Conservation (phyloP, 441 rosid species). For the Gossypium lobatum region DNA sequence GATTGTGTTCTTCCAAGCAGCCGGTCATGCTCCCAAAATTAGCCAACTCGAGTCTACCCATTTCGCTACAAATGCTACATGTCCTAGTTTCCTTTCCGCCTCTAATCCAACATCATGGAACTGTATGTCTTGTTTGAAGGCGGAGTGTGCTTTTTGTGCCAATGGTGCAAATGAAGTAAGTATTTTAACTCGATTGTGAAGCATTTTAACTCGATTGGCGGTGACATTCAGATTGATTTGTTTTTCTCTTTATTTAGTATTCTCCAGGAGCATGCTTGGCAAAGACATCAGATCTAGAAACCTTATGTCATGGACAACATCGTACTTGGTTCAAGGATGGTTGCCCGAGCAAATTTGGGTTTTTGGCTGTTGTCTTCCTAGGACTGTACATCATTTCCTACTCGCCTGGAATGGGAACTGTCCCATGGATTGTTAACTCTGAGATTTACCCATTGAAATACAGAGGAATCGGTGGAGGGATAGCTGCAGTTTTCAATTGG, state of each 20-base stretch:
- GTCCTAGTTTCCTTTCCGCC: constrained; percentile 34
- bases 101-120: constrained; percentile 39
- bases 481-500: constrained; percentile 83
- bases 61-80: constrained; percentile 59
- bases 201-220: no score
- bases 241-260: constrained; percentile 23
- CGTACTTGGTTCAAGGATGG: constrained; percentile 58
- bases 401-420: constrained; percentile 89
- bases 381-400: constrained; percentile 62
- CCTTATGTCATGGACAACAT: constrained; percentile 24
- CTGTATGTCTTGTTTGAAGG: constrained; percentile 67
- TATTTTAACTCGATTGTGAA: background rate
- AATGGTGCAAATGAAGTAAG: constrained; percentile 32
- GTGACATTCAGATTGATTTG: background rate
- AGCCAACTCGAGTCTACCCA: constrained; percentile 30
- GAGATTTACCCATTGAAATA: constrained; percentile 82
- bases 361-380: constrained; percentile 49
- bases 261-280: constrained; percentile 72
- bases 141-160: constrained; percentile 61
- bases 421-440: constrained; percentile 85
- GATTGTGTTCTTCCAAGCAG: constrained; percentile 48
- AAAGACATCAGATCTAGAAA: constrained; percentile 26
- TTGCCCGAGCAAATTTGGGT: constrained; percentile 75
- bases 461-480: constrained; percentile 85
- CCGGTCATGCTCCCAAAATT: constrained; percentile 51